These are phyloP conservation scores for Carex littledalei DNA, from an alignment of 176 grass and related monocot genomes.

Conservation along the genomic window DNA sequence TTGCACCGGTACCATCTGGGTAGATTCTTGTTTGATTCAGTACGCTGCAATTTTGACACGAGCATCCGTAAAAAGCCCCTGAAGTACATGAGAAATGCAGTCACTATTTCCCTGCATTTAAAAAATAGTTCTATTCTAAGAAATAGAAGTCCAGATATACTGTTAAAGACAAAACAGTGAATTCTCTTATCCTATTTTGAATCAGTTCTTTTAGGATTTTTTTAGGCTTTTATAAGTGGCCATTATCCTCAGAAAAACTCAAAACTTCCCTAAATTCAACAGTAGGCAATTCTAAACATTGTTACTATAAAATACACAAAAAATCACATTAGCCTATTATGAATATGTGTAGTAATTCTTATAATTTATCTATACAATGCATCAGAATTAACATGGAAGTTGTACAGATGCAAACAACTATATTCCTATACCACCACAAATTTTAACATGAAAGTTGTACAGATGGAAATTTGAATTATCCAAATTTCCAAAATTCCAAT, in stretches of 20 bases:
- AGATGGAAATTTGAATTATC: neutral
- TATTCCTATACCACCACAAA: neutral
- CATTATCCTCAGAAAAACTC: neutral
- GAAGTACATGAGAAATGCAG: conserved; percentile 87
- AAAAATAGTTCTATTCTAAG: conserved; percentile 19
- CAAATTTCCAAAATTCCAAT: conserved; percentile 1
- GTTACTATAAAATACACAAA: neutral
- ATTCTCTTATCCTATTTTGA: neutral
- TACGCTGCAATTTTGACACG: conserved; percentile 56
- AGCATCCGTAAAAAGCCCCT: conserved; percentile 88
- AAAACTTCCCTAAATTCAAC: neutral
- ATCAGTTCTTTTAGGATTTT: neutral
- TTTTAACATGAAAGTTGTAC: neutral
- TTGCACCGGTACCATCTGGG: conserved; percentile 62
- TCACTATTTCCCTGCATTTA: conserved; percentile 84
- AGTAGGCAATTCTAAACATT: neutral
- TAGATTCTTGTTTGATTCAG: conserved; percentile 39
- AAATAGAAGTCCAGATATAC: neutral
- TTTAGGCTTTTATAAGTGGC: neutral
- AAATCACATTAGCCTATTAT: neutral
- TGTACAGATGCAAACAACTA: neutral
- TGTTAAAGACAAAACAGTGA: neutral
- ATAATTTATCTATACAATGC: too few species aligned
- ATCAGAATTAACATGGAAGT: too few species aligned
- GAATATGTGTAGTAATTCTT: neutral